A percentile compares a stretch with the other conserved stretches of the same genome.
Conservation (phyloP, 169 alveolate species). For the Cryptosporidium baileyi region DNA sequence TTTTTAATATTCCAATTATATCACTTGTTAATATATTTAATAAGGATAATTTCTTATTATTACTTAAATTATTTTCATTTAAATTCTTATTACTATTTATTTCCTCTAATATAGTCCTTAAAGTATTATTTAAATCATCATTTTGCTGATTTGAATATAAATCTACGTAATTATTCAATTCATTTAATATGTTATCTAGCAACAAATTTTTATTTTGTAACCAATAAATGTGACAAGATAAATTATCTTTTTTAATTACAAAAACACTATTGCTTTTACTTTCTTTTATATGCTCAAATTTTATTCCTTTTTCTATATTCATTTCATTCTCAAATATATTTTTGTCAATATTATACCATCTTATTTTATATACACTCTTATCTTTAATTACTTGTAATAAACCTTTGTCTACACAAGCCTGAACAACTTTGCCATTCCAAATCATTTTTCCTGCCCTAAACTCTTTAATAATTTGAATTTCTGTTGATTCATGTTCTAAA, state of each 20-base stretch:
- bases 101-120: neutral
- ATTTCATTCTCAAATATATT: neutral
- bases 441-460: constrained; percentile 23
- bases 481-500: neutral
- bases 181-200: neutral
- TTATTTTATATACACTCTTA: neutral
- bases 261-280: constrained; percentile 28
- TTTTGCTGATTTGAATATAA: neutral
- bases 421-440: constrained; percentile 59
- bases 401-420: constrained; percentile 34
- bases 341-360: constrained; percentile 41
- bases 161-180: constrained; percentile 1
- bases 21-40: neutral
- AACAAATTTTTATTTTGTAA: neutral
- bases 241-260: neutral
- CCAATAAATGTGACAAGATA: constrained; percentile 5
- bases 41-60: neutral
- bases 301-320: neutral
- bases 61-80: no score
- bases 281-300: neutral
- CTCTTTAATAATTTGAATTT: constrained; percentile 8
- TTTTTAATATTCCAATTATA: neutral
- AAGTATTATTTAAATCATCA: neutral
- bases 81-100: neutral
- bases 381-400: neutral